Evolutionary conservation across 2,329 filamentous ascomycete genomes (phyloP), one percentile per base, ranked within the genome.

Genomic region (Sporothrix humicola): DNA sequence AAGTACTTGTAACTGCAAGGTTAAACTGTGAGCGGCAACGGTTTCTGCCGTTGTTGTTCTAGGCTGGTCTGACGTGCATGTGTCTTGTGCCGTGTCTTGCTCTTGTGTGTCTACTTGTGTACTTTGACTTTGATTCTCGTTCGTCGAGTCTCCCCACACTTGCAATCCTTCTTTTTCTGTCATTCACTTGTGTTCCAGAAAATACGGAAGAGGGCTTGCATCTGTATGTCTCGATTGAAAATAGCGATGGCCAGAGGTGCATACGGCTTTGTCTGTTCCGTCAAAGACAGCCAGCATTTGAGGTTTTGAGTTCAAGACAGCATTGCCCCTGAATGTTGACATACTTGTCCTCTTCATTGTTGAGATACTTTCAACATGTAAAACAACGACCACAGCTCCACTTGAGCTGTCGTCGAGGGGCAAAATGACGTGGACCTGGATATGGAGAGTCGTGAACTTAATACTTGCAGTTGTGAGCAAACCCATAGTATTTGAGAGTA

Each of bases 21-120:
- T 52, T 17, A 31, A n/a, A 50, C 65, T 23, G 12, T 46, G 61
- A 23, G 44, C 42, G 61, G 46, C 61, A 65, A 48, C 61, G 61
- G 58, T 63, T 63, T 65, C 3, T 10, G 15, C 61, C 37, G n/a
- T 65, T 37, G 15, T 17, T 6, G 58, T 42, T 61, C 58, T 42
- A 42, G 31, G 58, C 61, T 65, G n/a, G 42, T 65, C 37, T 23
- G 42, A 65, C 61, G 61, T 65, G 61, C 61, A 65, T 65, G 61
- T 48, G 44, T 15, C 42, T 48, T 26, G 59, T 65, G 37, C 58
- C 17, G 58, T 46, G 37, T 23, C 37, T 13, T 65, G 17, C 37
- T 59, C 20, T 20, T 10, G 3, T 23, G 23, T 2, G 48, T 52
- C 6, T 59, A 31, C 23, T 42, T 7, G 5, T 10, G 26, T 42